Evolutionary conservation across 2,329 filamentous ascomycete species (phyloP).

Genomic region (Pestalotiopsis sp.): DNA sequence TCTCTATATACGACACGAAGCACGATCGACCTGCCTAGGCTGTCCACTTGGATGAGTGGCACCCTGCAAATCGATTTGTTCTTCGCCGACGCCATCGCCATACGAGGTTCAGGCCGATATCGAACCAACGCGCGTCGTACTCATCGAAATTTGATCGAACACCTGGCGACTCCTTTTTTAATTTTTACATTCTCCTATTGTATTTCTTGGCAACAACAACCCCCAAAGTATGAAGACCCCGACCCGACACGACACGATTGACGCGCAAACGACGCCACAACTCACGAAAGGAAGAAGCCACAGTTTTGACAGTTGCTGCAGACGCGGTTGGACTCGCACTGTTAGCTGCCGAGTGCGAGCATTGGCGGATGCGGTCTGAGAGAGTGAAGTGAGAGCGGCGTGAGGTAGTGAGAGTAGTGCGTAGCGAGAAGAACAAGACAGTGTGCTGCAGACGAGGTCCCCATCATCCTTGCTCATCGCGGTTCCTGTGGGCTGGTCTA

Average conservation of each 20-base stretch:
- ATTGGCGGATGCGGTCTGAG: conserved; percentile 8
- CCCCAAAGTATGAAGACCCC: neutral
- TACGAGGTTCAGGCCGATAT: neutral
- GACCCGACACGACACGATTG: conserved; percentile 10
- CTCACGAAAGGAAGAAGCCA: conserved; percentile 1
- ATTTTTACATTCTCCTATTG: neutral
- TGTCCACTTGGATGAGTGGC: neutral
- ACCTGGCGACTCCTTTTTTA: neutral
- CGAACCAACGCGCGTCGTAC: neutral
- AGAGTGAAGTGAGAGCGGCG: conserved; percentile 11
- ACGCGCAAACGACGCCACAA: conserved; percentile 5
- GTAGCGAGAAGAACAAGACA: conserved; percentile 17
- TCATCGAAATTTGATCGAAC: neutral
- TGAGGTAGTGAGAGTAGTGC: conserved; percentile 13
- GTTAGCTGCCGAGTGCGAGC: neutral
- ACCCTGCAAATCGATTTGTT: neutral
- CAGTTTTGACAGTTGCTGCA: conserved; percentile 1
- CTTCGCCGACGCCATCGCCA: neutral
- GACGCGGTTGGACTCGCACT: conserved; percentile 5
- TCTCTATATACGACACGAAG: neutral
- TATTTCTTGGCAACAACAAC: neutral
- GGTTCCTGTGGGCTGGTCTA: neutral
- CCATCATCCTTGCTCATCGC: conserved; percentile 4
- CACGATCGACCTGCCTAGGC: neutral
- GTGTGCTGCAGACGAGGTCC: conserved; percentile 14